phyloP scores from a whole-genome alignment of 768 basidiomycete species.

The Cystobasidium onofrii region DNA sequence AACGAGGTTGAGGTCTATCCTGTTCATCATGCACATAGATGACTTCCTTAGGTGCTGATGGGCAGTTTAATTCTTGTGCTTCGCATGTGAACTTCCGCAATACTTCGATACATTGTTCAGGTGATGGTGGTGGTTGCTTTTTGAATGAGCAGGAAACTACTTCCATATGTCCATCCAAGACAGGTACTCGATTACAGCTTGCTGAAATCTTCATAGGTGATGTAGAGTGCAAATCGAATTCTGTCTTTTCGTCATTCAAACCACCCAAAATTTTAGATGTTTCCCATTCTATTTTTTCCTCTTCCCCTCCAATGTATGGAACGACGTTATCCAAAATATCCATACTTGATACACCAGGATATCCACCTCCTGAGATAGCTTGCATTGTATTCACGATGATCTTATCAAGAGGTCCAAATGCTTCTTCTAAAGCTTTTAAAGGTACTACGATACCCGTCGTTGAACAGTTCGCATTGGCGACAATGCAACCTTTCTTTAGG shows the following conservation, averaged over 20 bases:
- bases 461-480: conserved; percentile 97
- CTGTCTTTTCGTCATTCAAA: conserved; percentile 52
- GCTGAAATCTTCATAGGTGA: conserved; percentile 83
- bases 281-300: conserved; percentile 99
- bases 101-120: conserved; percentile 78
- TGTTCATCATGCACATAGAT: conserved; percentile 86
- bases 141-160: conserved; percentile 80
- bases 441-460: conserved; percentile 89
- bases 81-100: conserved; percentile 65
- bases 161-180: conserved; percentile 89
- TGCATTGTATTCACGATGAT: conserved; percentile 93
- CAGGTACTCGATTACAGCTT: conserved; percentile 86
- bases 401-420: conserved; percentile 88
- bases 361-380: conserved; percentile 95
- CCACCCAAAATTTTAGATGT: conserved; percentile 92
- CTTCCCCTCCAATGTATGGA: conserved; percentile 82
- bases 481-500: conserved; percentile 75
- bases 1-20: conserved; percentile 85
- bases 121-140: conserved; percentile 67
- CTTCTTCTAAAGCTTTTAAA: conserved; percentile 76
- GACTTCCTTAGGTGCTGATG: conserved; percentile 73
- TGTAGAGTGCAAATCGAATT: conserved; percentile 77
- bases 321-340: conserved; percentile 96
- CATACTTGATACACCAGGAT: conserved; percentile 79
- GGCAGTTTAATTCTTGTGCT: conserved; percentile 65